Conservation (phyloP, 345 rosid species). For the Triadica sebifera region DNA sequence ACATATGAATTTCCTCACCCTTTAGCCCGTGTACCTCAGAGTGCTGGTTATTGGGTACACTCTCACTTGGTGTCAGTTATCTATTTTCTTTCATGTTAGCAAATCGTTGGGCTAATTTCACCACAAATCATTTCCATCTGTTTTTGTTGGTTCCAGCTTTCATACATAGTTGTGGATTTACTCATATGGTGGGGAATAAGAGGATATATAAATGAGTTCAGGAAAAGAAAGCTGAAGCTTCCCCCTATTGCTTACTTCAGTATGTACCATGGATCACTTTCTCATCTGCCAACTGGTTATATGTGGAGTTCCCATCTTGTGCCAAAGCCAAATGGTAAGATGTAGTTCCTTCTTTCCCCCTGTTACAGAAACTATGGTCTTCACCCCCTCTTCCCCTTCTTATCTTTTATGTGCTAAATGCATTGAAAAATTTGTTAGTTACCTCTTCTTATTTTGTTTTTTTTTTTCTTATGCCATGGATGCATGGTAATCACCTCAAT, state of each 20-base stretch:
- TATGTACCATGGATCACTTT: slow-evolving; percentile 87
- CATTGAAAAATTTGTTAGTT: not conserved
- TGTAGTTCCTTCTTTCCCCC: not conserved
- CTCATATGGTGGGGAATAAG: slow-evolving; percentile 98
- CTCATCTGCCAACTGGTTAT: slow-evolving; percentile 95
- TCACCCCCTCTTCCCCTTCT: not conserved
- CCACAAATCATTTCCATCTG: slow-evolving; percentile 15
- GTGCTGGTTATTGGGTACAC: slow-evolving; percentile 96
- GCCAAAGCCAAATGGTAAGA: slow-evolving; percentile 90
- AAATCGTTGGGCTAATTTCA: not conserved
- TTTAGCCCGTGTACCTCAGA: slow-evolving; percentile 90
- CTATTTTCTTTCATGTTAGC: not conserved
- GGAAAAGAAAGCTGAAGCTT: slow-evolving; percentile 79
- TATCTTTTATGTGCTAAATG: not conserved
- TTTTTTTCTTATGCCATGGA: not conserved
- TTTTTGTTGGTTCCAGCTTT: slow-evolving; percentile 54
- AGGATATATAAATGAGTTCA: slow-evolving; percentile 86
- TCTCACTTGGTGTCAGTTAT: slow-evolving; percentile 9
- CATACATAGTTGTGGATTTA: slow-evolving; percentile 88
- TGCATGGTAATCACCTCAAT: not conserved
- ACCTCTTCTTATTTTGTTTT: not conserved
- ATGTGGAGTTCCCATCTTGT: slow-evolving; percentile 98
- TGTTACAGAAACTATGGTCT: not conserved
- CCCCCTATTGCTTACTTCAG: slow-evolving; percentile 95
- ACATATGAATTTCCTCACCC: slow-evolving; percentile 97